Conservation (phyloP, 2,329 filamentous ascomycete genomes). For the Claviceps cyperi region DNA sequence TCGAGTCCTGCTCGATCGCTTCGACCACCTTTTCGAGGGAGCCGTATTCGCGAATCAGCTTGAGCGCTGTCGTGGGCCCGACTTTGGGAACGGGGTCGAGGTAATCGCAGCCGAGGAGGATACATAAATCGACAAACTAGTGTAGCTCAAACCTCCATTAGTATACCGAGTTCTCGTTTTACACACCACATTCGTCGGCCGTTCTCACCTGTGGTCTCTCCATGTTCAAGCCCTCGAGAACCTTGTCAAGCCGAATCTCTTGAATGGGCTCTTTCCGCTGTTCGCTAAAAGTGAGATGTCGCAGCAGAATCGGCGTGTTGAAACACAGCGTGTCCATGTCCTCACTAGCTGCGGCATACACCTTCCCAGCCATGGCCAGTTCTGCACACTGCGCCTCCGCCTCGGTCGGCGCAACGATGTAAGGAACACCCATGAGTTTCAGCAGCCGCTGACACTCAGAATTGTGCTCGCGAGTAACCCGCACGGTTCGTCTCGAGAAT, state of each 20-base stretch:
- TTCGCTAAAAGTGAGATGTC: constrained; percentile 93
- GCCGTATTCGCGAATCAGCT: constrained; percentile 85
- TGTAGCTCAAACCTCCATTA: background rate
- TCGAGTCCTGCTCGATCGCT: constrained; percentile 58
- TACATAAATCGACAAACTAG: constrained; percentile 94
- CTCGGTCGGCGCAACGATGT: constrained; percentile 88
- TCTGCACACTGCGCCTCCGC: constrained; percentile 94
- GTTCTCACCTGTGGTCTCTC: constrained; percentile 59
- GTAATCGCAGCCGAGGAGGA: constrained; percentile 94
- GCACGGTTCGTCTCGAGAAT: constrained; percentile 83
- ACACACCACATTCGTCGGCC: background rate
- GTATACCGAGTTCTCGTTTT: constrained; percentile 5
- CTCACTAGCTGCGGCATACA: constrained; percentile 91
- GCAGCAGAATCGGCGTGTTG: constrained; percentile 74
- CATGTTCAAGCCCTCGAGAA: constrained; percentile 78
- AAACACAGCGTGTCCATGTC: constrained; percentile 99
- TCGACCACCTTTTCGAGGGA: constrained; percentile 78
- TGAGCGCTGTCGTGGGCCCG: constrained; percentile 80
- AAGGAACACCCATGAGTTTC: constrained; percentile 92
- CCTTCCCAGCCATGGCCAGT: constrained; percentile 79
- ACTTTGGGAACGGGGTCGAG: constrained; percentile 92
- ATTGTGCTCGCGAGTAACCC: constrained; percentile 94
- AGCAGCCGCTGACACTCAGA: constrained; percentile 82
- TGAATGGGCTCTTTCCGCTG: constrained; percentile 96
- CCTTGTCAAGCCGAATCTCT: constrained; percentile 79